A percentile compares a stretch with the other conserved stretches of the same genome.
Conservation (phyloP, 257 asterid species). For the Rhazya stricta region DNA sequence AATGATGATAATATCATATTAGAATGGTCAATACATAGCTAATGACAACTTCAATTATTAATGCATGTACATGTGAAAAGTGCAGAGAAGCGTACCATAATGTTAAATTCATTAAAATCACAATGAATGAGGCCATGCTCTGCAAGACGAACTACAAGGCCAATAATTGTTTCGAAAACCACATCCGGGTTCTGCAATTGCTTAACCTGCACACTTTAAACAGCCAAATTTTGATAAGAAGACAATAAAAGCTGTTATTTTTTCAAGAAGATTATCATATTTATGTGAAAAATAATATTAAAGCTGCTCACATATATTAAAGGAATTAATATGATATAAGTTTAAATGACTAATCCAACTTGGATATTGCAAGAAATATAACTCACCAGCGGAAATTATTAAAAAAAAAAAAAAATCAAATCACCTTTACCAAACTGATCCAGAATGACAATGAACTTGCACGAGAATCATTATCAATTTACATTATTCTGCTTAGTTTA, state of each 20-base stretch:
- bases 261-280: neutral
- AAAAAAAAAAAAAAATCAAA: no score
- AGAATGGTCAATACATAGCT: neutral
- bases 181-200: conserved; percentile 71
- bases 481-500: neutral
- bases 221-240: conserved; percentile 1
- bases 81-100: conserved; percentile 53
- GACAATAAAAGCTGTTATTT: neutral
- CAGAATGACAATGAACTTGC: neutral
- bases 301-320: neutral
- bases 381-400: neutral
- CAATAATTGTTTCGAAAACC: conserved; percentile 69
- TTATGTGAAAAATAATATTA: neutral
- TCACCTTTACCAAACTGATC: neutral
- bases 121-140: conserved; percentile 98
- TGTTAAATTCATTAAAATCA: conserved; percentile 92
- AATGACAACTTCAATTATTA: conserved; percentile 5
- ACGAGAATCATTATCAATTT: neutral
- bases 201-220: conserved; percentile 83
- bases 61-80: conserved; percentile 14
- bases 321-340: neutral
- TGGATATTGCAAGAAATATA: neutral
- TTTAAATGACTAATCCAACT: neutral
- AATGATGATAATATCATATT: neutral
- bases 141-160: conserved; percentile 81